Evolutionary conservation across 2,329 filamentous ascomycete genomes (phyloP).

Genomic region (Helotiales sp.): DNA sequence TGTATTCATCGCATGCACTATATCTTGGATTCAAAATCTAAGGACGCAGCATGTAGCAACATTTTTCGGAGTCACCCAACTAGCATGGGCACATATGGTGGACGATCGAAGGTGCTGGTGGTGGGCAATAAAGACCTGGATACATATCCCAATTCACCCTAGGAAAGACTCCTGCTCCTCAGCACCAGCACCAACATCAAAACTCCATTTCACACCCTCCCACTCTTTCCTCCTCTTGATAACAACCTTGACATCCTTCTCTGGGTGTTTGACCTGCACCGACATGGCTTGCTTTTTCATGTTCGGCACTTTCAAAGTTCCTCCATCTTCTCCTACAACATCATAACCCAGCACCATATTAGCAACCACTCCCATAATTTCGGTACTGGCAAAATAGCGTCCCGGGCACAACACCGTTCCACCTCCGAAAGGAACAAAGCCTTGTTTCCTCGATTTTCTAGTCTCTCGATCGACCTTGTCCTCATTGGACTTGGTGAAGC

Average conservation of each 20-base stretch:
- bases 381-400: conserved; percentile 38
- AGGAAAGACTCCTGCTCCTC: not conserved
- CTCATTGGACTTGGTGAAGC: conserved; percentile 36
- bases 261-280: conserved; percentile 19
- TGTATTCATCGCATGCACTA: no score
- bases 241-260: conserved; percentile 8
- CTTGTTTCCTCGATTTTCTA: conserved; percentile 14
- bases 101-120: no score
- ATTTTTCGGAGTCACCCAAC: no score
- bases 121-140: no score
- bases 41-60: no score
- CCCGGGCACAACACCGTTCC: conserved; percentile 40
- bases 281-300: conserved; percentile 12
- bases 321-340: conserved; percentile 6
- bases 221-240: conserved; percentile 23
- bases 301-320: conserved; percentile 4
- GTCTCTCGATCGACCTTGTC: conserved; percentile 14
- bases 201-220: conserved; percentile 21
- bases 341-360: conserved; percentile 37
- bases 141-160: no score
- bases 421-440: conserved; percentile 39
- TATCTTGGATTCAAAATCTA: no score
- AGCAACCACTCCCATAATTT: conserved; percentile 37
- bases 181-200: conserved; percentile 2
- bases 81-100: no score